These are phyloP conservation scores for Trichophyton verrucosum DNA, from an alignment of 2,329 filamentous ascomycete genomes.

Conservation along the genomic window DNA sequence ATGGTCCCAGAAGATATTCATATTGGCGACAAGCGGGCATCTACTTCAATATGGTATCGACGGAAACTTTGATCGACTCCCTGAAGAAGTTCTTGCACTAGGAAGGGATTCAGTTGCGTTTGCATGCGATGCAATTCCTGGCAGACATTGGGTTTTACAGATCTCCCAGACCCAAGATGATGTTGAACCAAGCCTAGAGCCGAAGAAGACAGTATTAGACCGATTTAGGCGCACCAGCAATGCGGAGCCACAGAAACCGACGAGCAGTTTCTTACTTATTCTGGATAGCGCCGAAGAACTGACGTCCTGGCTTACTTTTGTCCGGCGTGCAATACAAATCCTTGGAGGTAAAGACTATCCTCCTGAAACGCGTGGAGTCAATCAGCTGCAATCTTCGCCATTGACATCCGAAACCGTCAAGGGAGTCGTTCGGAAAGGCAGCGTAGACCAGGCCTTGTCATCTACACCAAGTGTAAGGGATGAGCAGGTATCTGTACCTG, in stretches of 20 bases:
- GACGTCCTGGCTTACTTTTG: constrained; percentile 33
- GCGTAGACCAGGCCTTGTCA: neutral
- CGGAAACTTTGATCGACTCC: constrained; percentile 34
- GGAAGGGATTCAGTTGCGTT: constrained; percentile 37
- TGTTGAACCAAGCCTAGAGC: constrained; percentile 20
- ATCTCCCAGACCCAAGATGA: constrained; percentile 27
- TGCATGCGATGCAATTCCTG: constrained; percentile 38
- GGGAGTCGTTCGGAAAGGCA: neutral
- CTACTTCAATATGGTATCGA: constrained; percentile 36
- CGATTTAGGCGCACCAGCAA: constrained; percentile 27
- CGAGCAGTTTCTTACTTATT: constrained; percentile 33
- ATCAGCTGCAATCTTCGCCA: constrained; percentile 6
- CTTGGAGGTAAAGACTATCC: constrained; percentile 35
- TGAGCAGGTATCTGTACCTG: neutral
- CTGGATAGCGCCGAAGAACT: constrained; percentile 34
- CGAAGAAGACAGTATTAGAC: constrained; percentile 26
- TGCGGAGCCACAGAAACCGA: constrained; percentile 19
- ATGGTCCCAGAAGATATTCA: constrained; percentile 35
- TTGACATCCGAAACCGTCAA: neutral
- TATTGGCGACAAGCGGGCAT: constrained; percentile 34
- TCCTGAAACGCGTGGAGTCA: constrained; percentile 21
- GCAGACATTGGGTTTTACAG: constrained; percentile 38
- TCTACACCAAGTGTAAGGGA: neutral
- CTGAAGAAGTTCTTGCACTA: constrained; percentile 37
- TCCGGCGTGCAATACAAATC: constrained; percentile 35